These are phyloP conservation scores for Jamesozyma spencerorum DNA, from an alignment of 805 yeast genomes.

Conservation along the genomic window DNA sequence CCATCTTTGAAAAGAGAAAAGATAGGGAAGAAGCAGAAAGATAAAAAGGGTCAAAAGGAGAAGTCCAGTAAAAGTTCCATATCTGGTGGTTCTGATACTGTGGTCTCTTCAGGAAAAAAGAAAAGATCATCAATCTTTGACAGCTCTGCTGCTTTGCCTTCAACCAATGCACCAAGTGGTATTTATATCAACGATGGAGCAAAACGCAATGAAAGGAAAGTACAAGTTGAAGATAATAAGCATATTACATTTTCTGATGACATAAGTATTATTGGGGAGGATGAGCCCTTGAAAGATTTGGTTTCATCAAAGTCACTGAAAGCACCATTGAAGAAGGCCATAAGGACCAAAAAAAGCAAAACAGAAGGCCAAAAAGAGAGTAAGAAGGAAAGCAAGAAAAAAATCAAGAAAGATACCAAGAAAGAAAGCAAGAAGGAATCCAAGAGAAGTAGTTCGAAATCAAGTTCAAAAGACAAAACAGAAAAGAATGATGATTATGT, in stretches of 20 bases:
- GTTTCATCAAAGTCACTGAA: constrained; percentile 3
- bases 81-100: neutral
- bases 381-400: neutral
- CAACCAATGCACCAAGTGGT: constrained; percentile 4
- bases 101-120: constrained; percentile 14
- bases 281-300: neutral
- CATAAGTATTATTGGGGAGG: constrained; percentile 8
- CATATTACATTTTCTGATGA: constrained; percentile 21
- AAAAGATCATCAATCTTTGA: constrained; percentile 30
- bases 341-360: neutral
- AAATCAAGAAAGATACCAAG: neutral
- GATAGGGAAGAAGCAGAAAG: constrained; percentile 4
- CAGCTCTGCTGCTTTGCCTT: constrained; percentile 12
- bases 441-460: too few species aligned
- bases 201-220: constrained; percentile 6
- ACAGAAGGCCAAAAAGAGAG: neutral
- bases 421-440: neutral
- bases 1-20: neutral
- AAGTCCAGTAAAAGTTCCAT: neutral
- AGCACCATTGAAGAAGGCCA: neutral
- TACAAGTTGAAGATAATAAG: constrained; percentile 3
- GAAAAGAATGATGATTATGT: constrained; percentile 8
- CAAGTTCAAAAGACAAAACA: too few species aligned
- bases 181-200: constrained; percentile 12
- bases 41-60: constrained; percentile 2